Conservation (phyloP, 2,329 filamentous ascomycete species). For the Stachybotrys chlorohalonatus region DNA sequence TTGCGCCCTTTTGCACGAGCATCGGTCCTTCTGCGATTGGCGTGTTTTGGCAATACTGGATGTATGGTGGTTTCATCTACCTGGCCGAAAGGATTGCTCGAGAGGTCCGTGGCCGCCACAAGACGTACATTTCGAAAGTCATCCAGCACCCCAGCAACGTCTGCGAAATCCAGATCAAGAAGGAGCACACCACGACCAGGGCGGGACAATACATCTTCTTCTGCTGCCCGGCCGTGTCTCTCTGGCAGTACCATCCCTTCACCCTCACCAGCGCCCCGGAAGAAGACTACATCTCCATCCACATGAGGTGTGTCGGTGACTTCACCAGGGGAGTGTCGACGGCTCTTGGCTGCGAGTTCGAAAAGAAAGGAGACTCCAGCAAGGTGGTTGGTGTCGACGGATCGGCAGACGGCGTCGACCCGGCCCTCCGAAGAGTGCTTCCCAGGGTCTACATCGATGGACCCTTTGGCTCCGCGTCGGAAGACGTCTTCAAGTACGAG, state of each 20-base stretch:
- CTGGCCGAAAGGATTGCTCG: slow-evolving; percentile 70
- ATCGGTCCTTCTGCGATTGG: slow-evolving; percentile 57
- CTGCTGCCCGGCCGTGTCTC: slow-evolving; percentile 75
- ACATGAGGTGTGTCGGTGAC: slow-evolving; percentile 75
- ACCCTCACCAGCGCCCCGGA: slow-evolving; percentile 80
- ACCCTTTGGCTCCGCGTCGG: slow-evolving; percentile 76
- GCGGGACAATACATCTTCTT: slow-evolving; percentile 86
- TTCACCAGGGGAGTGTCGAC: slow-evolving; percentile 65
- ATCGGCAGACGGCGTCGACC: slow-evolving; percentile 51
- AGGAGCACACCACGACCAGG: slow-evolving; percentile 72
- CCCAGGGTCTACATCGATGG: slow-evolving; percentile 78
- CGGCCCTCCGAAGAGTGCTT: slow-evolving; percentile 62
- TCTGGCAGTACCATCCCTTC: slow-evolving; percentile 87
- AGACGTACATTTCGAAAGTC: slow-evolving; percentile 81
- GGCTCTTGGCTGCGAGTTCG: slow-evolving; percentile 68
- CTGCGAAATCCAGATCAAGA: slow-evolving; percentile 87
- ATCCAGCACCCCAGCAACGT: slow-evolving; percentile 85
- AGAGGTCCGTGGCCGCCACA: slow-evolving; percentile 71
- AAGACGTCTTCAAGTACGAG: slow-evolving; percentile 87
- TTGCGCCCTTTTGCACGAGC: slow-evolving; percentile 67
- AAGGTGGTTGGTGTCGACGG: slow-evolving; percentile 61
- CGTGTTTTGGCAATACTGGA: slow-evolving; percentile 87
- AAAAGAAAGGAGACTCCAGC: slow-evolving; percentile 41
- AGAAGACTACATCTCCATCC: slow-evolving; percentile 83
- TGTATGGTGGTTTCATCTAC: slow-evolving; percentile 74